Base-by-base conservation (phyloP, 1,284 basidiomycete genomes). In the Athelia psychrophila region DNA sequence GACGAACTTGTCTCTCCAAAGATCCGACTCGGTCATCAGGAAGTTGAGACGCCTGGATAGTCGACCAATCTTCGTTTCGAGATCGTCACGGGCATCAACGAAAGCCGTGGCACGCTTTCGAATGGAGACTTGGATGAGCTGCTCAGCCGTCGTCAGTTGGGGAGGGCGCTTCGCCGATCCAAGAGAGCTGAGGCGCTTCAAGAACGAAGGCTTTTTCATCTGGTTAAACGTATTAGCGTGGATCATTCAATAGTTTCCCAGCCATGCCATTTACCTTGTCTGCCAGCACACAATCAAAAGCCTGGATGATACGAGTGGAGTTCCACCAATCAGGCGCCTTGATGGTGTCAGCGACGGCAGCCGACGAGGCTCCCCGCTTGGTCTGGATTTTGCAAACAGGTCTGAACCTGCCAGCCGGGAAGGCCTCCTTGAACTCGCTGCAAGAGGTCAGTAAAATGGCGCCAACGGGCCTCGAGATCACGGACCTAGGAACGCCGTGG, bases 341-440 rank as follows among this genome's bases (percentile, higher is more conserved):
- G 66, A 95, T 89, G 57, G 88, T 87, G 63, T 93, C 91, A 2
- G 90, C 89, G 22, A 91, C 88, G 18, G 88, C 84, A 27, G 86
- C 79, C 23, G 86, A 87, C n/a, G 87, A 85, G 1, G 82, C 86
- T 27, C 85, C 88, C 49, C 86, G 78, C 71, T 90, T 93, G 27
- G 86, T 88, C 66, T 87, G 87, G 52, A 90, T 92, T 67, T 88
- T 91, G 76, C 87, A 93, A 38, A 88, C 81, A 12, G 88, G 88
- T 44, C 86, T 75, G 74, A 93, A 93, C 47, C 90, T 80, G 46
- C 94, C 93, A 2, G 88, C 91, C 3, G 95, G 94, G 74, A 96
- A 98, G 2, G 95, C 93, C 64, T 97, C 92, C 64, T 95, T 94
- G 75, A 96, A 92, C 68, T 98, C 95, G 55, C 88, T 90, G 58